Base-by-base conservation (phyloP, 2,329 filamentous ascomycete species). In the Chaetomium olivaceum region DNA sequence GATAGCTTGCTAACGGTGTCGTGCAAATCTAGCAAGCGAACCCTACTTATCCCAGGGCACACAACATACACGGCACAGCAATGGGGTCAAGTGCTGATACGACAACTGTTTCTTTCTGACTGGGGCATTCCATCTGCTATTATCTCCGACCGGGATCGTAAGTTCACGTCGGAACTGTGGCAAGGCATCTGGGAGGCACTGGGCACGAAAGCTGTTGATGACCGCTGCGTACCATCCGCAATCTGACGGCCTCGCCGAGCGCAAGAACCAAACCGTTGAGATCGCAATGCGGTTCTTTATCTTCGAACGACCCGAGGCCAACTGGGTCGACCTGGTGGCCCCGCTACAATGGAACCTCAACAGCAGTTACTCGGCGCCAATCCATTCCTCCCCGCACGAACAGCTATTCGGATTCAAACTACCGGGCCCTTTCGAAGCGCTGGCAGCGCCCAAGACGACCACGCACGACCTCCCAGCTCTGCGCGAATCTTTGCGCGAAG, bases 171-270 rank as follows among this genome's bases (percentile, higher is more conserved):
- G 2, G n/a, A 5, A 1, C 14, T 57, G 16, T 63, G n/a, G 43
- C 19, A 16, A 7, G 46, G 54, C 3, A 43, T 63, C 8, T 63
- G n/a, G 39, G 25, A 57, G 11, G 4, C n/a, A 8, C 23, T 50
- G 12, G 52, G 52, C 1, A 62, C 31, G 0, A 57, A n/a, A 62
- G 46, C 52, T 62, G n/a, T 8, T 57, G 19, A 62, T 62, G 27
- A 57, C 16, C 1, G 27, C 39, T 5, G 25, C 31, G 21, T 62
- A 56, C n/a, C 46, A 62, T 7, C 51, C 23, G 3, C n/a, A 62
- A 27, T 36, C 12, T 3, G 6, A 62, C 25, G 14, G 61, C 11
- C 29, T 63, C 1, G 54, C 23, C 1, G n/a, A 63, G 51, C 9
- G 12, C 7, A 63, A 63, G 14, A 63, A 63, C 7, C 21, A 63